phyloP scores from a whole-genome alignment of 169 alveolate genomes.

The Eimeria falciformis region DNA sequence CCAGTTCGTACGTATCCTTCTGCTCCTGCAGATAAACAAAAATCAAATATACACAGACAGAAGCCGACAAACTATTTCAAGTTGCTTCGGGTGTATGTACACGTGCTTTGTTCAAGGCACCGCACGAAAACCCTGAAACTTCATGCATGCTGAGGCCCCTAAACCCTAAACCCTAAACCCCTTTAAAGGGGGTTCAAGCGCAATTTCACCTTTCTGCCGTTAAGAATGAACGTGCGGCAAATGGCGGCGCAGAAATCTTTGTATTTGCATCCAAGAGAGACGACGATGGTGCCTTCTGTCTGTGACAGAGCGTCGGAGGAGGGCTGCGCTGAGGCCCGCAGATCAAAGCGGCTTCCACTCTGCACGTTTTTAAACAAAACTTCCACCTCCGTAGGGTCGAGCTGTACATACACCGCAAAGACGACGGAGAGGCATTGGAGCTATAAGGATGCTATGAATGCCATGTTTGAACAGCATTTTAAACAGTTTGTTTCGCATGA shows the following conservation, averaged over 20 bases:
- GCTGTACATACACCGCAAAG: constrained; percentile 5
- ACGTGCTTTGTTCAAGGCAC: too few species aligned
- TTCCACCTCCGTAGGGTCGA: constrained; percentile 81
- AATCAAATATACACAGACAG: not conserved
- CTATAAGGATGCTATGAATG: too few species aligned
- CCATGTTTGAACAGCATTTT: too few species aligned
- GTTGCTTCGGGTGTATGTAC: not conserved
- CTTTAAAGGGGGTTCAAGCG: not conserved
- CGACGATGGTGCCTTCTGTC: constrained; percentile 79
- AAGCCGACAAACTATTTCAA: not conserved
- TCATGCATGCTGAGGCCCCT: not conserved
- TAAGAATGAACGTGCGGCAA: constrained; percentile 79
- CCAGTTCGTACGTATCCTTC: constrained; percentile 74
- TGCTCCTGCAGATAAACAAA: constrained; percentile 72
- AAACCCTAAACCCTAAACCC: not conserved
- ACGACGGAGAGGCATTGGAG: too few species aligned
- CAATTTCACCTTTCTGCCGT: constrained; percentile 63
- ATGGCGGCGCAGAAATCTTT: constrained; percentile 82
- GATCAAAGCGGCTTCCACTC: constrained; percentile 79
- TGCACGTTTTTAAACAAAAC: constrained; percentile 80
- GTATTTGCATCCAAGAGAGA: constrained; percentile 80
- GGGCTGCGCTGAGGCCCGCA: constrained; percentile 80
- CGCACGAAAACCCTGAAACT: too few species aligned
- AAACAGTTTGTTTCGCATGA: too few species aligned
- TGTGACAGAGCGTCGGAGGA: constrained; percentile 77